A percentile compares a stretch with the other conserved stretches of the same genome.
phyloP scores from a whole-genome alignment of 345 rosid species.

The Firmiana major region DNA sequence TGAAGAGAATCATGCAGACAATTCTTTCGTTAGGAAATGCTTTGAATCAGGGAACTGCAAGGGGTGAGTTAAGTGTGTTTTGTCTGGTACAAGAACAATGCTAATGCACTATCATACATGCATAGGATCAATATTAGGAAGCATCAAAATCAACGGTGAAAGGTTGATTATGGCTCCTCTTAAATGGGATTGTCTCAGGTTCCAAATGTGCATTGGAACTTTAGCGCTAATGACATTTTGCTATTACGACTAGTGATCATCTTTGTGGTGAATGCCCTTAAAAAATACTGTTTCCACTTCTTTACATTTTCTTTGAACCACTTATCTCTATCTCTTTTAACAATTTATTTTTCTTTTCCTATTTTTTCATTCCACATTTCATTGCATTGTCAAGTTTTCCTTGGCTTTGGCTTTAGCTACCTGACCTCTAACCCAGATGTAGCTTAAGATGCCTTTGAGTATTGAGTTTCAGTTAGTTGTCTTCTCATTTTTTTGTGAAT shows the following conservation, averaged over 20 bases:
- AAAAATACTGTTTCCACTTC: neutral
- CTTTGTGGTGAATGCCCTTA: neutral
- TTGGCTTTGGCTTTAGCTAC: neutral
- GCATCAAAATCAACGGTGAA: neutral
- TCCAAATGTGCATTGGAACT: neutral
- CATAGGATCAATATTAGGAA: neutral
- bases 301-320: neutral
- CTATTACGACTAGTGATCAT: neutral
- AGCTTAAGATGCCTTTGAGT: neutral
- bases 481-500: neutral
- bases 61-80: slow-evolving; percentile 54
- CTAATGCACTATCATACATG: neutral
- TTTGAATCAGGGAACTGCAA: slow-evolving; percentile 91
- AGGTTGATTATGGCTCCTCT: neutral
- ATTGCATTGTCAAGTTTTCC: neutral
- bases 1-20: slow-evolving; percentile 94
- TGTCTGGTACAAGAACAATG: neutral
- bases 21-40: slow-evolving; percentile 92
- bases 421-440: neutral
- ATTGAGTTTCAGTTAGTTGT: neutral
- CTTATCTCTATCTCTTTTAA: neutral
- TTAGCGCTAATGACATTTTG: neutral
- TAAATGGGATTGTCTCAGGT: neutral
- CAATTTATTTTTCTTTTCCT: neutral
- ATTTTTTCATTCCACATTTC: neutral